Percentiles rank a stretch among this genome's conserved stretches.
These are phyloP conservation scores for Grosmannia serpens DNA, from an alignment of 2,329 filamentous ascomycete genomes.

Conservation along the genomic window DNA sequence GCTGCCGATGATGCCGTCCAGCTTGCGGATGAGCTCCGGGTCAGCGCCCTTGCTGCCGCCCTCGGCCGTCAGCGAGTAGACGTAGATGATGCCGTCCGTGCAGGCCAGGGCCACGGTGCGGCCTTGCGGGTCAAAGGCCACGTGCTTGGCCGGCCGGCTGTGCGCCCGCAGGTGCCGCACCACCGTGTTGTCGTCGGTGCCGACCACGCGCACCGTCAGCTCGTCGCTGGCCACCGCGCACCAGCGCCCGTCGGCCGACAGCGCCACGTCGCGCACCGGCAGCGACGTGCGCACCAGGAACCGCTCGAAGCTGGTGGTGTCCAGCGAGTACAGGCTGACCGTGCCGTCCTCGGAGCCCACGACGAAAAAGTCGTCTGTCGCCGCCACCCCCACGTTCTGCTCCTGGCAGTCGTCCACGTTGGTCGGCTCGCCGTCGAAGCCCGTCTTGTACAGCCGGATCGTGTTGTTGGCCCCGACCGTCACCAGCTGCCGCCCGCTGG, in stretches of 20 bases:
- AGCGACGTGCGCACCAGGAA: constrained; percentile 76
- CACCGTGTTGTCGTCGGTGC: constrained; percentile 63
- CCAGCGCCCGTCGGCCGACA: constrained; percentile 76
- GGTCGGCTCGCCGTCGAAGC: constrained; percentile 80
- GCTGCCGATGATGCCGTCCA: constrained; percentile 75
- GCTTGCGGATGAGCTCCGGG: constrained; percentile 68
- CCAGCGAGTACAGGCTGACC: constrained; percentile 85
- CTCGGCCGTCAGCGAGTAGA: constrained; percentile 61
- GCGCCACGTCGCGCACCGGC: constrained; percentile 72
- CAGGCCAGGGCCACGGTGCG: constrained; percentile 69
- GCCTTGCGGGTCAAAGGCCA: constrained; percentile 76
- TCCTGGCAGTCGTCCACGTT: constrained; percentile 89
- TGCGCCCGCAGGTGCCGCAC: constrained; percentile 76
- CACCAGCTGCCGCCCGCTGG: constrained; percentile 73
- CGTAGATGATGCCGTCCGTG: constrained; percentile 78
- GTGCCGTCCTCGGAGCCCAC: constrained; percentile 89
- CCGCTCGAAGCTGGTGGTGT: constrained; percentile 61
- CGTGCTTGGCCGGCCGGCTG: constrained; percentile 75
- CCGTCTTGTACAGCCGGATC: constrained; percentile 83
- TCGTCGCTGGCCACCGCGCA: constrained; percentile 96
- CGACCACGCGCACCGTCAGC: constrained; percentile 79
- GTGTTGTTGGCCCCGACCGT: constrained; percentile 91
- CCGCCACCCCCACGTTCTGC: constrained; percentile 68
- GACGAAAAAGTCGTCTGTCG: constrained; percentile 72
- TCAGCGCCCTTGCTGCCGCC: not conserved